phyloP scores from a whole-genome alignment of 495 filamentous ascomycete species.

The Apiosordaria backusii region DNA sequence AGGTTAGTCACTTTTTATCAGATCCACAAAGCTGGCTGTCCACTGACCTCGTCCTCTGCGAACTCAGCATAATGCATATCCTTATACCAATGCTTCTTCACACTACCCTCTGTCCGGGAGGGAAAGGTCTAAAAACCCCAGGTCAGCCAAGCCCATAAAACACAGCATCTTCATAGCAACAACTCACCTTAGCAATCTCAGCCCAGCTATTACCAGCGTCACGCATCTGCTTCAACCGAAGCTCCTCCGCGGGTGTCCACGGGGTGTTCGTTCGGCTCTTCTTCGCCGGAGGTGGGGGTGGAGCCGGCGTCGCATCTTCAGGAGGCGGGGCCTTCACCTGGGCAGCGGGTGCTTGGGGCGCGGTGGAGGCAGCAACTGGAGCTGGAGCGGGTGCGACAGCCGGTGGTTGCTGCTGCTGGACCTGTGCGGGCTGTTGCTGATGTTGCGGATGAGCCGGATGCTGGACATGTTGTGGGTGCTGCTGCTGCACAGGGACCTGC shows the following conservation, averaged over 20 bases:
- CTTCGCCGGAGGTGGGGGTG: conserved; percentile 64
- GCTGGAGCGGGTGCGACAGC: conserved; percentile 12
- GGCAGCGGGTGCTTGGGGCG: conserved; percentile 35
- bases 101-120: conserved; percentile 87
- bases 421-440: conserved; percentile 9
- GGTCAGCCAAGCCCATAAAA: not conserved
- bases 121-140: conserved; percentile 69
- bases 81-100: conserved; percentile 99
- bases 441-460: conserved; percentile 12
- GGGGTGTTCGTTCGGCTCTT: conserved; percentile 96
- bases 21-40: conserved; percentile 15
- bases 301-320: conserved; percentile 28
- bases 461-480: conserved; percentile 13
- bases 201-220: conserved; percentile 93
- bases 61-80: conserved; percentile 99
- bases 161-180: not conserved
- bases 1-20: not conserved
- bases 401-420: conserved; percentile 9
- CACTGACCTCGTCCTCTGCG: conserved; percentile 88
- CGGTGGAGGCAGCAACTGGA: conserved; percentile 21
- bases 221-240: conserved; percentile 85
- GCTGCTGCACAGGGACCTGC: not conserved
- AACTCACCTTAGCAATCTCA: conserved; percentile 86
- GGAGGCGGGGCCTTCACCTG: conserved; percentile 32
- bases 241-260: conserved; percentile 94